A percentile compares a stretch with the other conserved stretches of the same genome.
Conservation (phyloP, 192 early-diverging fungal species). For the Spinellus fusiger region DNA sequence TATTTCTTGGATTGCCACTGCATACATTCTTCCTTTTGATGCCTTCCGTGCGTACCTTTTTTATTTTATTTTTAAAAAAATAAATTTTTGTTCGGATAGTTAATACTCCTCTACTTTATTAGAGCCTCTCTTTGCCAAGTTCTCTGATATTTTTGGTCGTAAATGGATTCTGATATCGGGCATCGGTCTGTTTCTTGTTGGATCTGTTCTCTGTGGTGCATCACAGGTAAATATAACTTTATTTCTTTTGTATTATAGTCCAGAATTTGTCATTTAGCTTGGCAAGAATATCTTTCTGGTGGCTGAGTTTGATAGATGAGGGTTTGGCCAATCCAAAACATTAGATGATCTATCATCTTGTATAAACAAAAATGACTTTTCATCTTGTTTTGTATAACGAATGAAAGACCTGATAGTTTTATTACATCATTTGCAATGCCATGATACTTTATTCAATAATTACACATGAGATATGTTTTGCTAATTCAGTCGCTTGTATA, state of each 20-base stretch:
- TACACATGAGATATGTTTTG: neutral
- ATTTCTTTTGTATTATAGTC: too few relatives aligned
- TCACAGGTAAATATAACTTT: constrained; percentile 39
- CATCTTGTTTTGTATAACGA: too few relatives aligned
- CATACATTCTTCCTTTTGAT: constrained; percentile 53
- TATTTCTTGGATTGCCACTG: constrained; percentile 77
- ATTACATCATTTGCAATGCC: too few relatives aligned
- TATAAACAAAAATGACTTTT: too few relatives aligned
- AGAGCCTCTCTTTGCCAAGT: constrained; percentile 63
- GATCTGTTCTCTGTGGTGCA: constrained; percentile 78
- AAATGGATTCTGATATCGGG: constrained; percentile 73
- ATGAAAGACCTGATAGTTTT: too few relatives aligned
- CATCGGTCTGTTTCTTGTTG: constrained; percentile 71
- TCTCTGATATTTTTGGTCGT: constrained; percentile 82
- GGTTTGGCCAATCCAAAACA: too few relatives aligned
- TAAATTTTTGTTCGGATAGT: neutral
- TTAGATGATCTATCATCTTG: neutral
- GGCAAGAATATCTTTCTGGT: too few relatives aligned
- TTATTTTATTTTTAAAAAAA: neutral
- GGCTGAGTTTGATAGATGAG: too few relatives aligned
- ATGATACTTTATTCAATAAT: too few relatives aligned
- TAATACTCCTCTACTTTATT: constrained; percentile 2
- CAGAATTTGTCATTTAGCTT: too few relatives aligned
- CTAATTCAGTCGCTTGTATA: neutral
- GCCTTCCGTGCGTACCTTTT: constrained; percentile 18